Percentiles rank a stretch among this genome's conserved stretches.
phyloP scores from a whole-genome alignment of 2,329 filamentous ascomycete genomes.

The Penicillium sp. region DNA sequence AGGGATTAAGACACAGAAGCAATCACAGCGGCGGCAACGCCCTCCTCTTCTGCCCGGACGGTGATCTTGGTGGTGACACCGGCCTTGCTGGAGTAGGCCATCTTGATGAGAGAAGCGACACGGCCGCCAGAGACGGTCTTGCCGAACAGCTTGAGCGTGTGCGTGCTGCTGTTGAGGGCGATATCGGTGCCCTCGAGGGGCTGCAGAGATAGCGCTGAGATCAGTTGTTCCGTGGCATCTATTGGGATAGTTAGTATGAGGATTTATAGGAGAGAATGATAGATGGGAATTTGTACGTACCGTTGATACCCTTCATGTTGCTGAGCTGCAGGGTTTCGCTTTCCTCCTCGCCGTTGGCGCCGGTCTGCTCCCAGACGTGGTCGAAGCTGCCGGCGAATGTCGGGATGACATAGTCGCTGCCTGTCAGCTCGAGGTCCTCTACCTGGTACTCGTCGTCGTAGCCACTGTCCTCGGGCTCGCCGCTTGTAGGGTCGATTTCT shows the following conservation, averaged over 20 bases:
- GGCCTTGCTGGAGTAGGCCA: constrained; percentile 90
- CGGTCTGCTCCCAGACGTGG: constrained; percentile 91
- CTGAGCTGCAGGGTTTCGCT: constrained; percentile 87
- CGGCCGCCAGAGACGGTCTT: constrained; percentile 90
- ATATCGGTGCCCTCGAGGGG: constrained; percentile 93
- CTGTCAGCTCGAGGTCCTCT: constrained; percentile 84
- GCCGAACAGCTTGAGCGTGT: constrained; percentile 92
- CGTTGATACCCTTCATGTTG: constrained; percentile 86
- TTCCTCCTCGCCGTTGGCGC: constrained; percentile 82
- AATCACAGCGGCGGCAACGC: constrained; percentile 79
- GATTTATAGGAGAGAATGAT: constrained; percentile 25
- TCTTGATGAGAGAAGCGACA: constrained; percentile 82
- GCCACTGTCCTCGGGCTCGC: constrained; percentile 84
- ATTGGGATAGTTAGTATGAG: constrained; percentile 15
- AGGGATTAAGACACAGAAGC: constrained; percentile 71
- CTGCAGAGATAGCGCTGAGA: constrained; percentile 83
- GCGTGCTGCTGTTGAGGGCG: constrained; percentile 80
- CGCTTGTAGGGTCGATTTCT: constrained; percentile 93
- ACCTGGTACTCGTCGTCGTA: constrained; percentile 99
- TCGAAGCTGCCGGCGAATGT: constrained; percentile 94
- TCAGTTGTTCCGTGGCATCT: constrained; percentile 91
- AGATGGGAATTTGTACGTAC: constrained; percentile 55
- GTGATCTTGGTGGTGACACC: constrained; percentile 96
- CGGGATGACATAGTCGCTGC: constrained; percentile 91
- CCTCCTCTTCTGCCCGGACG: constrained; percentile 88